A percentile compares a stretch with the other conserved stretches of the same genome.
These are phyloP conservation scores for Dactylellina parvicollis DNA, from an alignment of 2,329 filamentous ascomycete species.

Conservation along the genomic window DNA sequence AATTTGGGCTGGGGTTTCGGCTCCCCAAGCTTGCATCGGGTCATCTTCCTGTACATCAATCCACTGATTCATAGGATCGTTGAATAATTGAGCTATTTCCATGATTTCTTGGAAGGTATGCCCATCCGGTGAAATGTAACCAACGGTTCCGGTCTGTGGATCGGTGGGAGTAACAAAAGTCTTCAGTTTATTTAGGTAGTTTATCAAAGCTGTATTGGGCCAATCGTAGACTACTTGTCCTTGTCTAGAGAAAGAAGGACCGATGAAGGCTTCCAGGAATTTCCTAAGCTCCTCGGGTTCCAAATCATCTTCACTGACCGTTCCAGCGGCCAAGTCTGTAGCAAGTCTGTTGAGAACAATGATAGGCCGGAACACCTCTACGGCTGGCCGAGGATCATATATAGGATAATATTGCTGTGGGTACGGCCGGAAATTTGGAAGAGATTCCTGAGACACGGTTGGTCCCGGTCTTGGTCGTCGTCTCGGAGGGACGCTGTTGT, in stretches of 20 bases:
- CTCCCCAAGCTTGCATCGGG: background rate
- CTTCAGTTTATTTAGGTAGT: conserved; percentile 1
- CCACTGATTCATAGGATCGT: background rate
- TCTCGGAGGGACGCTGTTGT: background rate
- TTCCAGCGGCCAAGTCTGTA: background rate
- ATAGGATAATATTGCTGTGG: conserved; percentile 5
- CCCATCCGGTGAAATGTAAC: conserved; percentile 6
- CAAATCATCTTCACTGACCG: background rate
- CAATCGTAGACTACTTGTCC: conserved; percentile 13
- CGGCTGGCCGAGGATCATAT: background rate
- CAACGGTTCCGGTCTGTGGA: background rate
- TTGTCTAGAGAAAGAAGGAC: background rate
- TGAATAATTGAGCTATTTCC: conserved; percentile 3
- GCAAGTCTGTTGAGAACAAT: conserved; percentile 11
- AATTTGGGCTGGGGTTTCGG: background rate
- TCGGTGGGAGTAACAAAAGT: conserved; percentile 6
- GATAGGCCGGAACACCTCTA: conserved; percentile 28
- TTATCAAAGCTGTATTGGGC: conserved; percentile 6
- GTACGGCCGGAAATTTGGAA: conserved; percentile 9
- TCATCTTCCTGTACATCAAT: background rate
- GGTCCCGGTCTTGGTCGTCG: conserved; percentile 3
- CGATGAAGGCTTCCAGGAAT: conserved; percentile 31
- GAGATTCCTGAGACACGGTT: background rate
- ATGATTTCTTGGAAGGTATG: conserved; percentile 10
- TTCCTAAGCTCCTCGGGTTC: background rate